Conservation (phyloP, 1,284 basidiomycete genomes). For the Malassezia globosa region DNA sequence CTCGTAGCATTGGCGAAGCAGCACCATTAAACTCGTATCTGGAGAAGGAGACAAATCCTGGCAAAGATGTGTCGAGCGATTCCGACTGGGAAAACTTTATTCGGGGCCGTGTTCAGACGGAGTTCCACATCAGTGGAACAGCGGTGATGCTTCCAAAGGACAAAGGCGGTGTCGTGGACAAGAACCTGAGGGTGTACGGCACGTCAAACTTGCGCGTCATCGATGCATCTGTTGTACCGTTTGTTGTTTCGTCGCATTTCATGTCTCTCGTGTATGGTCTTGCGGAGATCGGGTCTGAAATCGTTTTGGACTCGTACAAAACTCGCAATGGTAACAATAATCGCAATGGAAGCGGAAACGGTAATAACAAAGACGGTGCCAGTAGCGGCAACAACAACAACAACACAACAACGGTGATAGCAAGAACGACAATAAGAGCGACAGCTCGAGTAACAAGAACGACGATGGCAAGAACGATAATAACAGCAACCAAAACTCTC, state of each 20-base stretch:
- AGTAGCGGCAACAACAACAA: not conserved
- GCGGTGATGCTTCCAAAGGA: constrained; percentile 32
- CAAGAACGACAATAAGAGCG: no score
- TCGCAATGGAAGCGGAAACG: not conserved
- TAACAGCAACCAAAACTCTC: no score
- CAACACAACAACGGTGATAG: no score
- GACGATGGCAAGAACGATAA: no score
- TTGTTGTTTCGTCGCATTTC: constrained; percentile 49
- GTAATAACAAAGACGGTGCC: not conserved
- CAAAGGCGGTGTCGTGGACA: constrained; percentile 36
- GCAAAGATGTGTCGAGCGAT: constrained; percentile 44
- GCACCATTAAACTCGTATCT: constrained; percentile 20
- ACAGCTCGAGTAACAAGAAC: no score
- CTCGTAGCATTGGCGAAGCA: constrained; percentile 49
- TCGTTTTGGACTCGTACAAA: constrained; percentile 16
- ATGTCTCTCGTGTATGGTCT: constrained; percentile 57
- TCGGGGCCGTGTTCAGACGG: constrained; percentile 41
- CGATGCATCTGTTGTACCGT: constrained; percentile 37
- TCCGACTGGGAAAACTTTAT: constrained; percentile 53
- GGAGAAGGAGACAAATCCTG: constrained; percentile 19
- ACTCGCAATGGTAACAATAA: not conserved
- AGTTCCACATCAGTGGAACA: constrained; percentile 52
- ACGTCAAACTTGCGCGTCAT: constrained; percentile 30
- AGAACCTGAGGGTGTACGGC: constrained; percentile 30
- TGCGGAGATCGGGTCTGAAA: constrained; percentile 34